Evolutionary conservation across 345 rosid species (phyloP).

Genomic region (Brassica nigra): DNA sequence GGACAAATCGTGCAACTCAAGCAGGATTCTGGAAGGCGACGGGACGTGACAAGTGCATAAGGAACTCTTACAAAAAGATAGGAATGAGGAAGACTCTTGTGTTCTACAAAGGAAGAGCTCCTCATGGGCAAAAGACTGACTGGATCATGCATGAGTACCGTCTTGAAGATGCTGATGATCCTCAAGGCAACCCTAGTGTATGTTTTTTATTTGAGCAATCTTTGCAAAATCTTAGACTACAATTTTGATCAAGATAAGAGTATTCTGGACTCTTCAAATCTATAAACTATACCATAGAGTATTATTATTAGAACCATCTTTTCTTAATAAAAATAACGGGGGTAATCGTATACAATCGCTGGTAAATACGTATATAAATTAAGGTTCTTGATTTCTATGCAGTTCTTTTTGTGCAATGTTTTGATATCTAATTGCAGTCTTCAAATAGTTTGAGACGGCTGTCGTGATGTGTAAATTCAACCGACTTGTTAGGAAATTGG

Average conservation of each 20-base stretch:
- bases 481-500: background rate
- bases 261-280: background rate
- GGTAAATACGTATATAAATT: background rate
- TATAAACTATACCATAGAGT: background rate
- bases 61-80: conserved; percentile 76
- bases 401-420: background rate
- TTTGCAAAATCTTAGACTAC: background rate
- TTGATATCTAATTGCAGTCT: background rate
- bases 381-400: background rate
- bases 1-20: conserved; percentile 93
- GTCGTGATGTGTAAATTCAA: background rate
- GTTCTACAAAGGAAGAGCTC: conserved; percentile 94
- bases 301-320: background rate
- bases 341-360: background rate
- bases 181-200: conserved; percentile 54
- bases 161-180: conserved; percentile 77
- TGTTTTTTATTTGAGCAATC: conserved; percentile 25
- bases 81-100: conserved; percentile 99
- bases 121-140: conserved; percentile 93
- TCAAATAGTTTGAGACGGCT: background rate
- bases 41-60: conserved; percentile 87
- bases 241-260: background rate
- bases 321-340: background rate
- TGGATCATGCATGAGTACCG: conserved; percentile 99
- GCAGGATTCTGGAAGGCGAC: conserved; percentile 99